Evolutionary conservation across 345 rosid genomes (phyloP), one percentile per base, ranked within the genome.

Genomic region (Cardamine occulta): DNA sequence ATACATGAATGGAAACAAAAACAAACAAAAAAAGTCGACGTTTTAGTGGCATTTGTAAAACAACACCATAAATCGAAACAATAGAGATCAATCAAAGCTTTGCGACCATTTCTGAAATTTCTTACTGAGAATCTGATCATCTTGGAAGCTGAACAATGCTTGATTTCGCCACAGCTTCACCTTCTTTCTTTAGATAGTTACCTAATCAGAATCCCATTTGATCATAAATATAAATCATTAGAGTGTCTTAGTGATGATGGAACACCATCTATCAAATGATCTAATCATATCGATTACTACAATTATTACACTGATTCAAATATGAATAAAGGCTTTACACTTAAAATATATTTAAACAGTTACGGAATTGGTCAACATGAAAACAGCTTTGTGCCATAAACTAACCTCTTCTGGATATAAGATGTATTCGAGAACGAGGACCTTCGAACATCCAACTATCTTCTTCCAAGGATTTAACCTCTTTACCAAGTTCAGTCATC

Each of bases 391-490:
- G n/a, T n/a, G n/a, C n/a, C n/a, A n/a, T n/a, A n/a, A n/a, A n/a
- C n/a, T n/a, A 80, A 92, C 97, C 93, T 80, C 90, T 82, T 75
- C 80, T 90, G 6, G 97, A 86, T 62, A 88, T 73, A 45, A 90
- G 93, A 72, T 88, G 80, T 71, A 95, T 90, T 56, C 91, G 88
- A 8, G 97, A 95, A 60, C 93, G 98, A 40, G 97, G 99, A 32
- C 90, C 98, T 54, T 90, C 88, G 52, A 92, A 92, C 87, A 80
- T 92, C 99, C 97, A 95, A 74, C 70, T 88, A 82, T 95, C 99
- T 74, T 89, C 94, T 68, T 95, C 99, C 85, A 95, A 62, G 8
- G 94, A 87, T 78, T 87, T 92, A 71, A 88, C 97, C 86, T 82
- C 89, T 85, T 89, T 89, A 72, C 88, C 81, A 34, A 94, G 84